Percentiles rank a stretch among this genome's conserved stretches.
These are phyloP conservation scores for Papiliotrema nemorosa DNA, from an alignment of 1,284 basidiomycete species.

Conservation along the genomic window DNA sequence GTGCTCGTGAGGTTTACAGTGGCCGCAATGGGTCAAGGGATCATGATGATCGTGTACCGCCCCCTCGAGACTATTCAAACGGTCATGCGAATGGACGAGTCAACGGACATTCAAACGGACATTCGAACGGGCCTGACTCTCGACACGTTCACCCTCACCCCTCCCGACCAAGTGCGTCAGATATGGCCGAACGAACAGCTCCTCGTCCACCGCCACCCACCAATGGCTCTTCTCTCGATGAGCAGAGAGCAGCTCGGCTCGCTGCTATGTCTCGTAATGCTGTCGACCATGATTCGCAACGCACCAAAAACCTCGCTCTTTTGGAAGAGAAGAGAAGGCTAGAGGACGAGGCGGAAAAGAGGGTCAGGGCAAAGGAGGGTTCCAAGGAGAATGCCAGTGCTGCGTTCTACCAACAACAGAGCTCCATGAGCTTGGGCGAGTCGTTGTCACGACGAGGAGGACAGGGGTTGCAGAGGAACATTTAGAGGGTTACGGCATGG, in stretches of 20 bases:
- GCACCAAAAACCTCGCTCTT: conserved; percentile 31
- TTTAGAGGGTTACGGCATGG: conserved; percentile 14
- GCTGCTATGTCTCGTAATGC: conserved; percentile 82
- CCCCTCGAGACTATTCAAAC: conserved; percentile 11
- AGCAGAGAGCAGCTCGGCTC: conserved; percentile 72
- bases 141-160: conserved; percentile 21
- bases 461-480: conserved; percentile 42
- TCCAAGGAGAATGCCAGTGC: conserved; percentile 44
- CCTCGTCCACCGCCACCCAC: conserved; percentile 11
- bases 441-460: conserved; percentile 41
- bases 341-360: conserved; percentile 33
- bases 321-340: conserved; percentile 34
- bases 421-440: conserved; percentile 42
- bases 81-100: conserved; percentile 1
- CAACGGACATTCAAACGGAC: neutral
- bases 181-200: conserved; percentile 26
- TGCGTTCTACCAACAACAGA: conserved; percentile 44
- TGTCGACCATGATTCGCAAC: conserved; percentile 50
- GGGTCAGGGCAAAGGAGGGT: conserved; percentile 35
- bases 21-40: neutral
- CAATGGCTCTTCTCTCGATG: conserved; percentile 38
- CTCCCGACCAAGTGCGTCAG: conserved; percentile 26
- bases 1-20: neutral
- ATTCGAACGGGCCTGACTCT: conserved; percentile 15
- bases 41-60: conserved; percentile 9